Evolutionary conservation across 2,329 filamentous ascomycete species (phyloP).

Genomic region (Pseudogymnoascus sp.): DNA sequence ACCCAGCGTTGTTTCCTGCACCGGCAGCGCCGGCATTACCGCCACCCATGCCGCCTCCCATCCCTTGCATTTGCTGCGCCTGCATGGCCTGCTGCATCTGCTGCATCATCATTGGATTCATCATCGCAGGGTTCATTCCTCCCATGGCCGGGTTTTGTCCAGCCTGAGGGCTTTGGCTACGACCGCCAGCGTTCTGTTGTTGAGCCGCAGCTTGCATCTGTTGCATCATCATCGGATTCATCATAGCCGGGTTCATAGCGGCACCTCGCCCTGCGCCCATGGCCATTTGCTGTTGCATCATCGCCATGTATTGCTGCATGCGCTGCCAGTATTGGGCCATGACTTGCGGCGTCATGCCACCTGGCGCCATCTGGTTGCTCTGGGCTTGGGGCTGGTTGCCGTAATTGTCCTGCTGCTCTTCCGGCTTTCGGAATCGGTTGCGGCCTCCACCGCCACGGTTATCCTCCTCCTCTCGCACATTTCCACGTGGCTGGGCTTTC

Average conservation of each 20-base stretch:
- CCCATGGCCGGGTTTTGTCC: constrained; percentile 20
- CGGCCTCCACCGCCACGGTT: constrained; percentile 46
- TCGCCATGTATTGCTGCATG: constrained; percentile 93
- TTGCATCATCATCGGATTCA: constrained; percentile 70
- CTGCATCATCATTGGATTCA: constrained; percentile 42
- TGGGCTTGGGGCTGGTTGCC: constrained; percentile 29
- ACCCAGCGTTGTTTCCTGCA: constrained; percentile 33
- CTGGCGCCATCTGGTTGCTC: constrained; percentile 31
- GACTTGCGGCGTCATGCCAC: constrained; percentile 85
- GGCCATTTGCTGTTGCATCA: constrained; percentile 91
- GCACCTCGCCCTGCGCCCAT: constrained; percentile 54
- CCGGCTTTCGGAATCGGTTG: constrained; percentile 48
- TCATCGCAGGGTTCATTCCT: constrained; percentile 37
- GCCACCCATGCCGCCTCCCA: constrained; percentile 29
- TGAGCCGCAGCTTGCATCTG: constrained; percentile 56
- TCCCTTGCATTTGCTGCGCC: constrained; percentile 30
- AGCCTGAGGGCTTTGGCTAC: constrained; percentile 26
- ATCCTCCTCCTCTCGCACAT: constrained; percentile 84
- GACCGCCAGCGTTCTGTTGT: constrained; percentile 24
- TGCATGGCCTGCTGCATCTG: constrained; percentile 33
- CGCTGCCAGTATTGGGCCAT: constrained; percentile 98
- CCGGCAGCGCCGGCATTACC: constrained; percentile 23
- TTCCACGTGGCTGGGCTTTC: constrained; percentile 90
- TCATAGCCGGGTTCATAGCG: constrained; percentile 52
- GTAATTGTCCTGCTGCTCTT: constrained; percentile 35